Conservation (phyloP, 2,329 filamentous ascomycete genomes). For the Fusarium guadeloupense region DNA sequence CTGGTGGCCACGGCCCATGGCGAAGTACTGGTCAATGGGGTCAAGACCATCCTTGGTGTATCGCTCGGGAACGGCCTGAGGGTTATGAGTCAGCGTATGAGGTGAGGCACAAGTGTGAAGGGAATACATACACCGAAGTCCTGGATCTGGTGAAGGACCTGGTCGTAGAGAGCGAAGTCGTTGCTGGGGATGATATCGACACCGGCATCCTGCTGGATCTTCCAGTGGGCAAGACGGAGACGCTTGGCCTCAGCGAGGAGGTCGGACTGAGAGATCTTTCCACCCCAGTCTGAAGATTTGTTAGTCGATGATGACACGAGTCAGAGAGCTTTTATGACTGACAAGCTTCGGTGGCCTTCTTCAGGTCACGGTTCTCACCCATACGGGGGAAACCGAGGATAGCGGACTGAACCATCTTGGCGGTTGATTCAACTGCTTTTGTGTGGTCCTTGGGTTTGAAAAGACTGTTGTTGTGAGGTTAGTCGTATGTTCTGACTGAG, state of each 20-base stretch:
- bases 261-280: conserved; percentile 91
- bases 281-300: conserved; percentile 73
- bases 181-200: conserved; percentile 99
- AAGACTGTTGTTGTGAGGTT: conserved; percentile 25
- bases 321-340: conserved; percentile 54
- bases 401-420: conserved; percentile 72
- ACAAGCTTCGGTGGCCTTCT: conserved; percentile 99
- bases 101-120: not conserved
- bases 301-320: conserved; percentile 24
- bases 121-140: conserved; percentile 82
- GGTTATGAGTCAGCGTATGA: conserved; percentile 19
- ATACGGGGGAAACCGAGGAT: conserved; percentile 99
- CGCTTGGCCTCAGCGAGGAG: conserved; percentile 96
- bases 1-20: conserved; percentile 99
- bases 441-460: conserved; percentile 26
- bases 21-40: conserved; percentile 96
- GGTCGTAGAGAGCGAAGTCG: conserved; percentile 99
- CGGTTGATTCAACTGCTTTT: conserved; percentile 45
- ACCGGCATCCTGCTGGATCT: conserved; percentile 98
- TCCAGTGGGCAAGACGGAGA: conserved; percentile 96
- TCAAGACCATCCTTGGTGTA: conserved; percentile 92
- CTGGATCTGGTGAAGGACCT: conserved; percentile 97
- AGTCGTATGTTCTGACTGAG: conserved; percentile 3
- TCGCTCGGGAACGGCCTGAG: conserved; percentile 85
- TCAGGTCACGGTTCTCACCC: conserved; percentile 97